Conservation (phyloP, 495 filamentous ascomycete species). For the Aspergillus heteromorphus region DNA sequence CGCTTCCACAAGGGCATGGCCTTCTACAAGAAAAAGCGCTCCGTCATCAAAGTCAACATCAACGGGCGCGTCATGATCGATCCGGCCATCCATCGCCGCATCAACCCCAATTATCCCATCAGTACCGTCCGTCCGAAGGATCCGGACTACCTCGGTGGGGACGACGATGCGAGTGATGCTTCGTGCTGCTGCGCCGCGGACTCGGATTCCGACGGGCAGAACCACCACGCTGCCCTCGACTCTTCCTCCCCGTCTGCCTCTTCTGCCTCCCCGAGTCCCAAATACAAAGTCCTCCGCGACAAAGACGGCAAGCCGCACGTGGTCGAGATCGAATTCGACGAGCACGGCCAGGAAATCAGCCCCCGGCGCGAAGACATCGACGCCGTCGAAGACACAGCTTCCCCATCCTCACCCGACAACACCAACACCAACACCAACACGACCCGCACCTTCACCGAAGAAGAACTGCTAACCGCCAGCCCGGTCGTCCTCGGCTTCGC, state of each 20-base stretch:
- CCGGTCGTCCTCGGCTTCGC: slow-evolving; percentile 91
- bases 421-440: slow-evolving; percentile 18
- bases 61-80: slow-evolving; percentile 92
- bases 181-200: slow-evolving; percentile 43
- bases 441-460: slow-evolving; percentile 64
- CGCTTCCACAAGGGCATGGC: slow-evolving; percentile 75
- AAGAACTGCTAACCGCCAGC: slow-evolving; percentile 84
- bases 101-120: slow-evolving; percentile 85
- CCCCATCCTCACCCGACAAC: too few relatives aligned
- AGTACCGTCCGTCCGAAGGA: slow-evolving; percentile 74
- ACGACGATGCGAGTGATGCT: slow-evolving; percentile 38
- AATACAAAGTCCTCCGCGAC: slow-evolving; percentile 62
- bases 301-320: slow-evolving; percentile 54
- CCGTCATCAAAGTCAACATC: slow-evolving; percentile 78
- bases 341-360: slow-evolving; percentile 56
- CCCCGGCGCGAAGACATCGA: slow-evolving; percentile 62
- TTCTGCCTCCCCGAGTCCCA: slow-evolving; percentile 8
- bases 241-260: slow-evolving; percentile 23
- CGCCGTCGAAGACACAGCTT: too few relatives aligned
- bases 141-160: slow-evolving; percentile 58
- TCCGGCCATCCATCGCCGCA: slow-evolving; percentile 75
- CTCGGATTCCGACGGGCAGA: slow-evolving; percentile 38
- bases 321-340: slow-evolving; percentile 57
- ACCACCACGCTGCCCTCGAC: slow-evolving; percentile 43
- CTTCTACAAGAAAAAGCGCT: slow-evolving; percentile 76